A percentile compares a stretch with the other conserved stretches of the same genome.
These are phyloP conservation scores for Epichloe scottii DNA, from an alignment of 2,329 filamentous ascomycete genomes.

Conservation along the genomic window DNA sequence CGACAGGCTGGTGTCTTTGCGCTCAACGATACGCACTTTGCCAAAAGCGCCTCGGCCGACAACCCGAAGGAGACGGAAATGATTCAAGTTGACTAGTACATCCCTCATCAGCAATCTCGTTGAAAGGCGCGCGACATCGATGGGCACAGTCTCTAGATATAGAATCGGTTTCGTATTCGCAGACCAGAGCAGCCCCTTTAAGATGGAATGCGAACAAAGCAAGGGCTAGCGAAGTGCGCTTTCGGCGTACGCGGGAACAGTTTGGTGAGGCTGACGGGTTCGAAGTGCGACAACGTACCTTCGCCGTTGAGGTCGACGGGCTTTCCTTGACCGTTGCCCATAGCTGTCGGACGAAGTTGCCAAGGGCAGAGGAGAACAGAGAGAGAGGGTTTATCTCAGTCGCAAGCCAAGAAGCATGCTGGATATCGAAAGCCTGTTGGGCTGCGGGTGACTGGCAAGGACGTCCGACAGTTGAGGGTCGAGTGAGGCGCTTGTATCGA, in stretches of 20 bases:
- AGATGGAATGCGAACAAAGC: too few relatives aligned
- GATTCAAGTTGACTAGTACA: conserved; percentile 76
- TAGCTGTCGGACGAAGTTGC: conserved; percentile 40
- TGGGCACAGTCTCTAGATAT: not conserved
- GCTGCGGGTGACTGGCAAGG: not conserved
- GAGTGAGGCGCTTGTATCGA: not conserved
- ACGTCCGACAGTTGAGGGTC: not conserved
- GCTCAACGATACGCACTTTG: conserved; percentile 96
- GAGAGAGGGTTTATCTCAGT: conserved; percentile 12
- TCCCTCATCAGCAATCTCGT: not conserved
- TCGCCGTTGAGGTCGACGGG: conserved; percentile 85
- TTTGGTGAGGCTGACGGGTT: conserved; percentile 5
- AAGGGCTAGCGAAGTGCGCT: not conserved
- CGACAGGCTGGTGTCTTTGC: conserved; percentile 85
- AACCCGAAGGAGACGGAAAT: conserved; percentile 88
- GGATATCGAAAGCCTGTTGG: conserved; percentile 7
- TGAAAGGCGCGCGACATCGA: not conserved
- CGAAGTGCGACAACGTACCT: conserved; percentile 40
- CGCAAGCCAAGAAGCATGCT: conserved; percentile 14
- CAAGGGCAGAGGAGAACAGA: conserved; percentile 13
- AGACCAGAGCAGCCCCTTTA: too few relatives aligned
- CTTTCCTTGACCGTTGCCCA: conserved; percentile 95
- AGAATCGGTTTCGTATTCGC: too few relatives aligned
- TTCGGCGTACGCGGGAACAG: not conserved
- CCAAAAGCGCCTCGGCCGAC: conserved; percentile 97